Evolutionary conservation across 2,329 filamentous ascomycete species (phyloP), one percentile per base, ranked within the genome.

Genomic region (Spiromastix sp.): DNA sequence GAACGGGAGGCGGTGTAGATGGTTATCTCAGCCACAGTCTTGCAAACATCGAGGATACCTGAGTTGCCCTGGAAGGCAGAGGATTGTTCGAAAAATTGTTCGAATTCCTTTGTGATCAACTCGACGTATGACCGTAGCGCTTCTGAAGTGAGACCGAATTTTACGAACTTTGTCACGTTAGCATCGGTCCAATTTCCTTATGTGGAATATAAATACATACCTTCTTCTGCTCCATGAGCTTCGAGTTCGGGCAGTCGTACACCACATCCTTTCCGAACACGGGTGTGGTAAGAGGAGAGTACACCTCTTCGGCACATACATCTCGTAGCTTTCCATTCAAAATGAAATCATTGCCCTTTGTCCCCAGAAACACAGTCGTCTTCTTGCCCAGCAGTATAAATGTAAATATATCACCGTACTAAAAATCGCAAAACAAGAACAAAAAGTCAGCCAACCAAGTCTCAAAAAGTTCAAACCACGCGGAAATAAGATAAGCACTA

Each of bases 171-270:
- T 12, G 29, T 4, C 21, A 7, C 21, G 21, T 24, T n/a, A 24
- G 21, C 21, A 24, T 24, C 21, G 7, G n/a, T 24, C 21, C 21
- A 24, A 24, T 7, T 7, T 7, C 7, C 21, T 24, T 7, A n/a
- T 24, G 7, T 7, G 21, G 21, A 7, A 39, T 59, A 63, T 10
- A 4, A 41, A 16, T 30, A 37, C 62, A 43, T 57, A 86, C 83
- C 76, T 89, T 91, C 70, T 93, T 93, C 69, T 93, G 85, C 66
- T 93, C 85, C 85, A 93, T 93, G 54, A 93, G 73, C 64, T 93
- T 93, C 39, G 84, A 71, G 57, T 93, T 93, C 27, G 85, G 84
- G 63, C 85, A 91, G 57, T 93, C 85, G 56, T 93, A 93, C 36
- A 93, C 83, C 17, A 93, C 85, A 63, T 87, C 80, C 49, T 76